Evolutionary conservation across 306 rosid species (phyloP).

Genomic region (Gastrolobium villosum): DNA sequence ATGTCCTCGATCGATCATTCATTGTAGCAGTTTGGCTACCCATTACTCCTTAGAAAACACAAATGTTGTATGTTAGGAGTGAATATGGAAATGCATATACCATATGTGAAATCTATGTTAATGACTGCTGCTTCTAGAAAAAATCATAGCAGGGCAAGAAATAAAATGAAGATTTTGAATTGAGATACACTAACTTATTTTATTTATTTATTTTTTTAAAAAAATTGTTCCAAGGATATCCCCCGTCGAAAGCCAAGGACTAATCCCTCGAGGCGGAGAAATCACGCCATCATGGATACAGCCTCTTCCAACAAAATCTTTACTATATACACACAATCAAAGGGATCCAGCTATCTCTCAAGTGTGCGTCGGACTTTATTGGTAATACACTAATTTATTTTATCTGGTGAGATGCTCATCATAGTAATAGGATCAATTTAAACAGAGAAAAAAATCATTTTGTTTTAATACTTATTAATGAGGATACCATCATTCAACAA

Average conservation of each 20-base stretch:
- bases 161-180: neutral
- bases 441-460: neutral
- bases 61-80: constrained; percentile 17
- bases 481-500: too few species aligned
- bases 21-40: constrained; percentile 54
- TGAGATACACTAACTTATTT: too few species aligned
- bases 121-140: neutral
- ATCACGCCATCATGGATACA: too few species aligned
- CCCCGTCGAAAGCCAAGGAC: too few species aligned
- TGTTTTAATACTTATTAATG: too few species aligned
- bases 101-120: neutral
- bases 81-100: neutral
- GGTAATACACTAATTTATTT: neutral
- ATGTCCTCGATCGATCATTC: constrained; percentile 73
- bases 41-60: constrained; percentile 50
- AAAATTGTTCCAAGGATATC: too few species aligned
- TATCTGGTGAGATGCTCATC: neutral
- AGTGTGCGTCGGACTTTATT: too few species aligned
- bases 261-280: too few species aligned
- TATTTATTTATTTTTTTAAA: too few species aligned
- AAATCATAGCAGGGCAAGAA: neutral
- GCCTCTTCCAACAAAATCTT: too few species aligned
- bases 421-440: neutral
- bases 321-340: too few species aligned
- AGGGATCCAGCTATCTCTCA: too few species aligned